phyloP scores from a whole-genome alignment of 345 rosid genomes.

The Hibiscus mutabilis region DNA sequence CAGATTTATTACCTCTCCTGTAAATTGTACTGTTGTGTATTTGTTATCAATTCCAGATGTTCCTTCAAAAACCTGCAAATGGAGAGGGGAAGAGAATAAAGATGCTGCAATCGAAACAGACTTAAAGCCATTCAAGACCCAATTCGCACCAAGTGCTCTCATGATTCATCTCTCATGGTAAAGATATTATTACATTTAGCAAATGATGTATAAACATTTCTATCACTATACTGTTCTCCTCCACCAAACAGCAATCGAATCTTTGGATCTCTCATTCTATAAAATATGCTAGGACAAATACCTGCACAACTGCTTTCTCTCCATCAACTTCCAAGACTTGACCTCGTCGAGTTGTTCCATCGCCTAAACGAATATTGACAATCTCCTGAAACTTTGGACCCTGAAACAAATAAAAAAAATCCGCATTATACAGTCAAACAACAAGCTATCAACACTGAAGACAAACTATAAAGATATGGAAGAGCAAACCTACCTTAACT shows the following conservation, averaged over 20 bases:
- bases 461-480: neutral
- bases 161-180: neutral
- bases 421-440: neutral
- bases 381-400: constrained; percentile 98
- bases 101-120: neutral
- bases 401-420: constrained; percentile 22
- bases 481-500: constrained; percentile 56
- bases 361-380: constrained; percentile 87
- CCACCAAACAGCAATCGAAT: neutral
- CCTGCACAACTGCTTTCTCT: constrained; percentile 98
- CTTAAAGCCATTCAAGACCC: neutral
- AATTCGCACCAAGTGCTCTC: neutral
- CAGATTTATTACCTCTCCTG: constrained; percentile 63
- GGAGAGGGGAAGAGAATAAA: constrained; percentile 8
- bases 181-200: neutral
- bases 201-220: neutral
- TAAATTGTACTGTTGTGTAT: constrained; percentile 86
- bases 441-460: neutral
- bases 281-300: constrained; percentile 13
- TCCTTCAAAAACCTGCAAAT: constrained; percentile 78
- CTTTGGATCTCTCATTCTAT: neutral
- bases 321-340: constrained; percentile 98
- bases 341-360: constrained; percentile 93
- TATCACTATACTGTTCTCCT: neutral
- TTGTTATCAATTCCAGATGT: constrained; percentile 94